Evolutionary conservation across 768 basidiomycete species (phyloP).

Genomic region (Phanerochaete sordida): DNA sequence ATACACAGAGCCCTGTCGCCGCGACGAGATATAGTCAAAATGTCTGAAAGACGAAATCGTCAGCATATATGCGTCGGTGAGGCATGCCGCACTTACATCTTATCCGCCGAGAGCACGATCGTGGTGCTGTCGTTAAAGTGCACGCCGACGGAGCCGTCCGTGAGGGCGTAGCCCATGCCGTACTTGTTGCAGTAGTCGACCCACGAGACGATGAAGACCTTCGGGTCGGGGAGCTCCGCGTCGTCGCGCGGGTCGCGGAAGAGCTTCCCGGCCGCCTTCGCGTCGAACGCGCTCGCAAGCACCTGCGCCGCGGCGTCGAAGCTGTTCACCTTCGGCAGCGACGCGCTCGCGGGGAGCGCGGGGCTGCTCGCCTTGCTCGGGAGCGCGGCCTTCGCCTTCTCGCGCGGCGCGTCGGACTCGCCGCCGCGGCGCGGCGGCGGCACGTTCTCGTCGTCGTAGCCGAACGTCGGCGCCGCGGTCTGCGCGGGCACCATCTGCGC

Average conservation of each 20-base stretch:
- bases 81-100: constrained; percentile 54
- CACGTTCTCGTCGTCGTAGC: constrained; percentile 34
- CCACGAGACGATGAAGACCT: constrained; percentile 96
- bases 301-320: constrained; percentile 65
- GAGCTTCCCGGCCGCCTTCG: constrained; percentile 56
- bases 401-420: neutral
- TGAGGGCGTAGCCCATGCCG: constrained; percentile 98
- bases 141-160: constrained; percentile 91
- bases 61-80: neutral
- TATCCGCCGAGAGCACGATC: constrained; percentile 80
- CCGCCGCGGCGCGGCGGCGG: constrained; percentile 16
- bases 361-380: constrained; percentile 1
- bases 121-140: constrained; percentile 96
- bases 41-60: constrained; percentile 46
- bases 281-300: constrained; percentile 61
- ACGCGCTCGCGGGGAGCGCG: constrained; percentile 22
- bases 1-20: constrained; percentile 61
- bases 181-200: constrained; percentile 99
- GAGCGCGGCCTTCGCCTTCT: neutral
- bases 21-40: constrained; percentile 83
- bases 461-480: constrained; percentile 27
- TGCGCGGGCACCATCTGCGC: constrained; percentile 82
- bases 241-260: constrained; percentile 65
- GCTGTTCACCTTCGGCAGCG: constrained; percentile 39
- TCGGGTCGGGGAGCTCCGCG: constrained; percentile 52